Percentiles rank a stretch among this genome's conserved stretches.
phyloP scores from a whole-genome alignment of 495 filamentous ascomycete species.

The Hypoxylon subgilvum region DNA sequence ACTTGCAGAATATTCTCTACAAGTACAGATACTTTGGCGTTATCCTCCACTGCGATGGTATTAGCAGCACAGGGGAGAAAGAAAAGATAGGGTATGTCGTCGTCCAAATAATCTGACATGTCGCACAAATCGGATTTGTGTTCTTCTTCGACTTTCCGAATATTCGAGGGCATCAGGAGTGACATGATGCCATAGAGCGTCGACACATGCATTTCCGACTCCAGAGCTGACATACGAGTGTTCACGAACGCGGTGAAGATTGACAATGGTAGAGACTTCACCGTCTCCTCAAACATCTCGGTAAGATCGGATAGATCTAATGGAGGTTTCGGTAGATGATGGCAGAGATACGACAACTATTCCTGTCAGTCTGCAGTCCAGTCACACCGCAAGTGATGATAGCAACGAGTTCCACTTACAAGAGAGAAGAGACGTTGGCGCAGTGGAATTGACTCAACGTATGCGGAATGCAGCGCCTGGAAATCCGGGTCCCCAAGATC shows the following conservation, averaged over 20 bases:
- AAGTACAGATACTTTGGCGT: constrained; percentile 78
- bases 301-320: constrained; percentile 68
- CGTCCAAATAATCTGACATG: too few relatives aligned
- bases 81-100: constrained; percentile 66
- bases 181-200: constrained; percentile 70
- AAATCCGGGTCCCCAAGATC: constrained; percentile 29
- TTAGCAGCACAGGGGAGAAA: constrained; percentile 77
- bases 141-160: too few relatives aligned
- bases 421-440: constrained; percentile 66
- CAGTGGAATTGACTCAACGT: constrained; percentile 64
- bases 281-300: constrained; percentile 66
- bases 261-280: constrained; percentile 69
- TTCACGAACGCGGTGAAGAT: constrained; percentile 76
- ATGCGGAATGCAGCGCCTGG: constrained; percentile 46
- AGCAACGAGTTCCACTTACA: constrained; percentile 17
- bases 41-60: constrained; percentile 67
- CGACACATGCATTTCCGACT: constrained; percentile 58
- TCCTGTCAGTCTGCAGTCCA: not conserved
- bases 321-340: constrained; percentile 46
- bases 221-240: constrained; percentile 52
- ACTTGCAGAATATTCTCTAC: constrained; percentile 74
- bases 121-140: too few relatives aligned
- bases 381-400: not conserved
- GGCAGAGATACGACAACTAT: constrained; percentile 40
- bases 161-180: constrained; percentile 63